Base-by-base conservation (phyloP, 805 yeast species). In the Starmera dryadoides region DNA sequence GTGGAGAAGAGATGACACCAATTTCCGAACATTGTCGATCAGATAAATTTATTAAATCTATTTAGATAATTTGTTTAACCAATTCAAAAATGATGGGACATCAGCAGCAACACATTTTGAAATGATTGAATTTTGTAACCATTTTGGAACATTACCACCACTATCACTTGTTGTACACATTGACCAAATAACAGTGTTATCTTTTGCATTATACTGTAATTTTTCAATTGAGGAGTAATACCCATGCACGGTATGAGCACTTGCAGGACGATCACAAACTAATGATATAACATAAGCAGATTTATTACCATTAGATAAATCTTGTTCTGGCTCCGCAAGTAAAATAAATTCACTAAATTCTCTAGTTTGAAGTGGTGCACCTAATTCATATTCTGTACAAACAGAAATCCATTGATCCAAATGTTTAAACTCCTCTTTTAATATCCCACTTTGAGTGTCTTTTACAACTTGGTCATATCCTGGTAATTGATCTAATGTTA, bases 81-180 rank as follows among this genome's bases (percentile, higher is more conserved):
- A 48, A 23, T 29, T 33, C 34, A 60, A 43, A 15, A 58, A 48
- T 22, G 46, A 46, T 12, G 65, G 63, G 1, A 62, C 62, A 42
- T 62, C 67, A 25, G 53, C 47, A 15, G 60, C 50, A n/a, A 62
- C 56, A 9, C 57, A 52, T 34, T 54, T 58, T 21, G 58, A 55
- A 30, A 61, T 56, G 19, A 57, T 56, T 17, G 55, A 41, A 40
- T 54, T 56, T 37, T 62, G 66, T 18, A 62, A 17, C 49, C 54
- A 58, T 31, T 52, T 46, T 14, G 67, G 67, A 2, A 61, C 50
- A 37, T 47, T 43, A 4, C 67, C 67, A 23, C 61, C 60, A 9
- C 63, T 63, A 42, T 62, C 61, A 39, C 60, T 53, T 7, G 48
- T 36, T 4, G 64, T 58, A 19, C 54, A 48, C 64, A 60, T 62